Evolutionary conservation across 169 alveolate species (phyloP).

Genomic region (Plasmodium fragile): DNA sequence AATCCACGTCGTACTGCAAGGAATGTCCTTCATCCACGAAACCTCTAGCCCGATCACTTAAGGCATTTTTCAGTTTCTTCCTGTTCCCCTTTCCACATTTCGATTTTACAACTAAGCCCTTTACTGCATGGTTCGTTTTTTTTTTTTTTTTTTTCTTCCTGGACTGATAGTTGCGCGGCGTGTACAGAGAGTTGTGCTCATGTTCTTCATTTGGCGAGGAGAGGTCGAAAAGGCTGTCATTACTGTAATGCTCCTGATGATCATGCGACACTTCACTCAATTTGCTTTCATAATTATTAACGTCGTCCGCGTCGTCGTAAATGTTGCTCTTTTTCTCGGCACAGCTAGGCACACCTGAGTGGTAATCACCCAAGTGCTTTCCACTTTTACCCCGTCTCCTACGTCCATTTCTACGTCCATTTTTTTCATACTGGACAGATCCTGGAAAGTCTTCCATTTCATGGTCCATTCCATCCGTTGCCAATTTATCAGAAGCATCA

Average conservation of each 20-base stretch:
- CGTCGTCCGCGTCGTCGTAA: not conserved
- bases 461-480: not conserved
- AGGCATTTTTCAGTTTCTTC: not conserved
- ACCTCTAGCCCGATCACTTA: not conserved
- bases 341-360: not conserved
- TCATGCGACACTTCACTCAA: not conserved
- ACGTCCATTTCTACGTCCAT: not conserved
- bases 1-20: constrained; percentile 4
- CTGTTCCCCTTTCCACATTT: not conserved
- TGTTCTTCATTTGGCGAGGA: not conserved
- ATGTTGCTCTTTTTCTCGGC: not conserved
- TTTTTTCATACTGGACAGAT: not conserved
- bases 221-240: not conserved
- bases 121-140: not conserved
- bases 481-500: not conserved
- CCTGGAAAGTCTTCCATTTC: not conserved
- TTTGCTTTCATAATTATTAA: not conserved
- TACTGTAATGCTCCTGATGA: not conserved
- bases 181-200: not conserved
- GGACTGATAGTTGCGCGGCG: not conserved
- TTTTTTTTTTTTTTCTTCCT: not conserved
- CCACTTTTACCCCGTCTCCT: not conserved
- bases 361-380: not conserved
- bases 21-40: not conserved
- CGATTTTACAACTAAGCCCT: not conserved